Evolutionary conservation across 1,284 basidiomycete genomes (phyloP), one percentile per base, ranked within the genome.

Genomic region (Pseudomicrostroma phylloplanum): DNA sequence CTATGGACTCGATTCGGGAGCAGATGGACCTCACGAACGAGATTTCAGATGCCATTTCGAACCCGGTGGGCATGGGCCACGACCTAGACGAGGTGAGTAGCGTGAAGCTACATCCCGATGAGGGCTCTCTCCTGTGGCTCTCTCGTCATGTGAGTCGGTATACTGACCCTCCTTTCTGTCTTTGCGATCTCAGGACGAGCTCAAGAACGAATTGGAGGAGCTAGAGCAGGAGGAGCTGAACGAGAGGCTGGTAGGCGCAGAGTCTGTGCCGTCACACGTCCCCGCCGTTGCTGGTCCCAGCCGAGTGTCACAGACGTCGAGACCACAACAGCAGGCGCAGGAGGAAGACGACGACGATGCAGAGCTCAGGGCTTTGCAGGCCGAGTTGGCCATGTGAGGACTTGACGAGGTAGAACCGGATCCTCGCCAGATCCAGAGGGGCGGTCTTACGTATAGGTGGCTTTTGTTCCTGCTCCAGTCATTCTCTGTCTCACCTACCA

Each of bases 21-120:
- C 92, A 97, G 81, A 89, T 92, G 81, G 91, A 93, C 62, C 83
- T 96, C 65, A 92, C 92, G 61, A 90, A 90, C 80, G 96, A 99
- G 82, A 92, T 99, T 66, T 90, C 90, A 60, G 89, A 92, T n/a
- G 87, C 90, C 61, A 93, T 98, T 76, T 91, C 91, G 48, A 88
- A 87, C 78, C 90, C 89, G 25, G 81, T 86, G 48, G 85, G 86
- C 65, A 84, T 85, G 72, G 87, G 86, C 58, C 79, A 84, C 66
- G 84, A 87, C 30, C 61, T 76, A 51, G 90, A 92, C 81, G 90
- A 92, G 76, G 90, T 88, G 74, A 69, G 81, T 79, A 30, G 48
- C 7, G 1, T 36, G 55, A 23, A 7, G 30, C 21, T n/a, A n/a
- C n/a, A n/a, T n/a, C n/a, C n/a, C n/a, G n/a, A n/a, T n/a, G n/a